These are phyloP conservation scores for Syzygium aqueum DNA, from an alignment of 345 rosid species.

Conservation along the genomic window DNA sequence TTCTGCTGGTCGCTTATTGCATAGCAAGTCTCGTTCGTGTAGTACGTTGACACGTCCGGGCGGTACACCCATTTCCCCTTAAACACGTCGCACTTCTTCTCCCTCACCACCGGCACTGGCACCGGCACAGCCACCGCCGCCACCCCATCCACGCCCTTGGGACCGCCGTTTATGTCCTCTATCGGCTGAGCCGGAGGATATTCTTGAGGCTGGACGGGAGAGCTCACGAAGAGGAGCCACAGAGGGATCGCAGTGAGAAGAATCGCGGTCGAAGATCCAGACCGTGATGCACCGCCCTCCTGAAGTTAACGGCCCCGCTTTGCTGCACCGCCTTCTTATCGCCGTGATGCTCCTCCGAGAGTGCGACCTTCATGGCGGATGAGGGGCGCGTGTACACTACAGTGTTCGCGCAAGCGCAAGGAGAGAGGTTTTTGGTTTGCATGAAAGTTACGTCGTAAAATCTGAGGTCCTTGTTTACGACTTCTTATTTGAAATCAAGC, in stretches of 20 bases:
- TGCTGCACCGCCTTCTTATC: background rate
- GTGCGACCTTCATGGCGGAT: conserved; percentile 6
- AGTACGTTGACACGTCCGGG: conserved; percentile 20
- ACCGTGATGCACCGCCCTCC: background rate
- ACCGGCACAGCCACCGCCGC: background rate
- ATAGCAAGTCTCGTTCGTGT: conserved; percentile 23
- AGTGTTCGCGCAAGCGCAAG: background rate
- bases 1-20: conserved; percentile 29
- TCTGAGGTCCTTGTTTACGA: background rate
- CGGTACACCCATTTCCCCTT: conserved; percentile 26
- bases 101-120: background rate
- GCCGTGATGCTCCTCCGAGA: background rate
- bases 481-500: background rate
- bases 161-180: background rate
- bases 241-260: conserved; percentile 15
- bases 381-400: background rate
- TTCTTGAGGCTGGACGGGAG: background rate
- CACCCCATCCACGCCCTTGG: background rate
- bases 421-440: background rate
- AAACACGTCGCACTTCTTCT: conserved; percentile 23
- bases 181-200: background rate
- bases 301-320: background rate
- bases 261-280: background rate
- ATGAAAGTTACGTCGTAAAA: background rate
- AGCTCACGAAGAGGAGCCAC: conserved; percentile 3